Base-by-base conservation (phyloP, 371 early-diverging fungal species). In the Conidiobolus incongruus region DNA sequence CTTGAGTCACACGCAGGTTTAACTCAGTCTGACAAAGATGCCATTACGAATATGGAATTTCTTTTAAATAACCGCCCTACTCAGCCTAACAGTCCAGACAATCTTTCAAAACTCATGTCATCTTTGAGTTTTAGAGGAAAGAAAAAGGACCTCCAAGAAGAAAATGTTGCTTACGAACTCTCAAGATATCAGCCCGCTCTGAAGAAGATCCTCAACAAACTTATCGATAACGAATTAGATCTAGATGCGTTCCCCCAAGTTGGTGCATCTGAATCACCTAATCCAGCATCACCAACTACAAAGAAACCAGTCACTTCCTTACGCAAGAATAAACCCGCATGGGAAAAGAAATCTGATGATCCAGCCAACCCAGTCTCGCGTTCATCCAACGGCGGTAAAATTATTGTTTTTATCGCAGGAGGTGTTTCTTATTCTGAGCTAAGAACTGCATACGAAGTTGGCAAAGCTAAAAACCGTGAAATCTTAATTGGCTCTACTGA, bases 391-490 rank as follows among this genome's bases (percentile, higher is more conserved):
- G 52, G 37, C 16, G 48, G 49, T 4, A 35, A 38, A 12, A 47
- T 44, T 45, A 44, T 45, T 49, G 61, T 94, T 6, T 97, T 91
- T 51, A 65, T 89, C 35, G 75, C 85, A 11, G 95, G 97, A 20
- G 97, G 95, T 13, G 59, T 87, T 39, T 88, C 96, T 4, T 80
- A 79, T 36, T 80, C 88, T 12, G 97, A 95, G 54, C 73, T 91
- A 40, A 70, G 94, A 23, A 55, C 80, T 2, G 68, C 72, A 12
- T 85, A 92, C 54, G 93, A 91, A 45, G 52, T 93, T 6, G 57
- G 73, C 16, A 63, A 70, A 23, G 64, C 68, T 8, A 60, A 59
- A 50, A 68, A 72, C 23, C 65, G 83, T 17, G 86, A 92, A 36
- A 70, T 91, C 1, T 61, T 81, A 49, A 74, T 90, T 48, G 92